Conservation (phyloP, 108 stramenopile species). For the Skeletonema marinoi region DNA sequence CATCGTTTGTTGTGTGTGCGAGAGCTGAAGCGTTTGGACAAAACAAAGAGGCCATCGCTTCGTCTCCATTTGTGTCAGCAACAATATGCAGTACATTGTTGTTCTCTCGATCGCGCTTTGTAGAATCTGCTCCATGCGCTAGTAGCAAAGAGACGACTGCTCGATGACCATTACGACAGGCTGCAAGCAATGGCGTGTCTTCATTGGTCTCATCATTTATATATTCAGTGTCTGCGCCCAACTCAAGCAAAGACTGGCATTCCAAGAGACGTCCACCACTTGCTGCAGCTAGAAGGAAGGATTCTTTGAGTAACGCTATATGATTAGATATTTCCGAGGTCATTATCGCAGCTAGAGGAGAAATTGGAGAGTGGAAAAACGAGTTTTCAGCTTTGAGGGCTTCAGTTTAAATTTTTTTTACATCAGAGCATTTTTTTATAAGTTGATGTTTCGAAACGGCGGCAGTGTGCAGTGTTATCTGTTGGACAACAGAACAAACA, state of each 20-base stretch:
- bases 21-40: conserved; percentile 21
- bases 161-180: conserved; percentile 19
- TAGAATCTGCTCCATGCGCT: conserved; percentile 46
- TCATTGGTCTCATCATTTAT: conserved; percentile 17
- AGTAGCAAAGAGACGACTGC: conserved; percentile 38
- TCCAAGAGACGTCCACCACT: conserved; percentile 40
- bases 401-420: too few species aligned
- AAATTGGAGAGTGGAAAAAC: too few species aligned
- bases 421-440: too few species aligned
- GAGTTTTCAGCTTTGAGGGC: too few species aligned
- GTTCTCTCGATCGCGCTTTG: background rate
- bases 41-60: conserved; percentile 34
- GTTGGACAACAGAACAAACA: too few species aligned
- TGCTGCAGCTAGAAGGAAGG: conserved; percentile 52
- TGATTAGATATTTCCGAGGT: background rate
- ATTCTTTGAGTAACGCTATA: conserved; percentile 46
- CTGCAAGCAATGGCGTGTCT: conserved; percentile 46
- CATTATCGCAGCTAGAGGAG: too few species aligned
- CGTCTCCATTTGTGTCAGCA: conserved; percentile 17
- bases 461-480: too few species aligned
- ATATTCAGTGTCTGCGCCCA: conserved; percentile 36
- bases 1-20: conserved; percentile 1
- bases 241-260: conserved; percentile 27
- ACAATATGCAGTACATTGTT: conserved; percentile 40
- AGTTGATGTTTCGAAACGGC: too few species aligned